Evolutionary conservation across 352 stramenopile genomes (phyloP), one percentile per base, ranked within the genome.

Genomic region (Phytopythium mirpurense): DNA sequence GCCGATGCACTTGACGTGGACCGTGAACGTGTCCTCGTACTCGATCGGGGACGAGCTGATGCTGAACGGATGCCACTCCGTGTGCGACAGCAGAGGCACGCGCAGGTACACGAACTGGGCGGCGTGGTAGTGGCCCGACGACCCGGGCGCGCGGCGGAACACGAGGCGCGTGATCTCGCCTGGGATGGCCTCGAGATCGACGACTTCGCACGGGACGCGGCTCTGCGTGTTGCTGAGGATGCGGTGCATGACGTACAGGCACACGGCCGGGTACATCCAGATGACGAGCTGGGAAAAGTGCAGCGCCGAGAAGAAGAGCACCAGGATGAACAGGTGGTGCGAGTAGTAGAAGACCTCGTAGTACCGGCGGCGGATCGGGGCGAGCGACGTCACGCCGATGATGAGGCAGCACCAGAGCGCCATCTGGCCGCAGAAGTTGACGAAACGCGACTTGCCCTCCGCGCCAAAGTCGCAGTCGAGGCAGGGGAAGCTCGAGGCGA

Each of bases 291-390:
- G 75, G 45, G 71, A 78, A 35, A 87, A 94, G 69, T 94, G 83
- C 32, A 94, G 57, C 18, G 70, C 69, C 45, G 67, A 69, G 43
- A 72, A 63, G 56, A 92, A 59, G 44, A 90, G 62, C 65, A 90
- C 83, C 21, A 93, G 55, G 35, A 96, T 72, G 63, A 95, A 95
- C 37, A 95, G 71, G 59, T 94, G 83, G 63, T 96, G 86, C 52
- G 70, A 72, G 68, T 93, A 93, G 69, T 95, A 93, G 50, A 96
- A 96, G 29, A 92, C 41, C 46, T 89, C 78, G 61, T 93, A 96
- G 70, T 74, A 85, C 29, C 63, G 60, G 38, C 88, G 78, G 23
- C 88, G 83, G 23, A 96, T 77, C 23, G 67, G 57, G 43, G 68
- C 65, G 32, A 96, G 63, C 35, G 87, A 93, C 47, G 86, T 90